A percentile compares a stretch with the other conserved stretches of the same genome.
Conservation (phyloP, 75 land plant genomes). For the Azolla pinnata region DNA sequence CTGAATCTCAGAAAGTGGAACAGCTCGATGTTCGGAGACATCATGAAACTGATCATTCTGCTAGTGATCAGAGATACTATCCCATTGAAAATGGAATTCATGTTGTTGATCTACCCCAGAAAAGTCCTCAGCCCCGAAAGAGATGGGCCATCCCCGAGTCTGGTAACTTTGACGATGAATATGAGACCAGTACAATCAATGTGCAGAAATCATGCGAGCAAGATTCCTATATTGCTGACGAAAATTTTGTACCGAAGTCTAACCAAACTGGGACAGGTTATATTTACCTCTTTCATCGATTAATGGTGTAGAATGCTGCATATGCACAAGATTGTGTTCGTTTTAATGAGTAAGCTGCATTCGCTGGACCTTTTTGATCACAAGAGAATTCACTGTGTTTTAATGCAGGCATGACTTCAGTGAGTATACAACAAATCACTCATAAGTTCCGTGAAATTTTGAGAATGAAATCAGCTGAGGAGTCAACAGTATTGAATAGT, state of each 20-base stretch:
- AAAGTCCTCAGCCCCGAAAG: conserved; percentile 18
- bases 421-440: conserved; percentile 37
- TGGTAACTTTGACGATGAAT: neutral
- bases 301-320: no score
- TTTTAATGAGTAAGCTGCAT: no score
- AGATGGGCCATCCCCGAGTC: conserved; percentile 19
- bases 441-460: conserved; percentile 81
- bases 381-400: no score
- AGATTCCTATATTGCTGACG: neutral
- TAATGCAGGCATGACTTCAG: neutral
- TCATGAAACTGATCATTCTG: neutral
- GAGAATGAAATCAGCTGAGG: conserved; percentile 54
- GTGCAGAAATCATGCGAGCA: neutral
- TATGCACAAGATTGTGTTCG: no score
- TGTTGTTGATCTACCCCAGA: no score
- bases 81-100: neutral
- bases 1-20: no score
- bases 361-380: no score
- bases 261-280: neutral
- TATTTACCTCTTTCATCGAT: no score
- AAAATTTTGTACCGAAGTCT: neutral
- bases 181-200: neutral
- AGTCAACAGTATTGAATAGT: conserved; percentile 36
- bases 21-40: conserved; percentile 5
- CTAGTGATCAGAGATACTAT: neutral